phyloP scores from a whole-genome alignment of 108 stramenopile species.

The Pseudonitzschia multiseries region DNA sequence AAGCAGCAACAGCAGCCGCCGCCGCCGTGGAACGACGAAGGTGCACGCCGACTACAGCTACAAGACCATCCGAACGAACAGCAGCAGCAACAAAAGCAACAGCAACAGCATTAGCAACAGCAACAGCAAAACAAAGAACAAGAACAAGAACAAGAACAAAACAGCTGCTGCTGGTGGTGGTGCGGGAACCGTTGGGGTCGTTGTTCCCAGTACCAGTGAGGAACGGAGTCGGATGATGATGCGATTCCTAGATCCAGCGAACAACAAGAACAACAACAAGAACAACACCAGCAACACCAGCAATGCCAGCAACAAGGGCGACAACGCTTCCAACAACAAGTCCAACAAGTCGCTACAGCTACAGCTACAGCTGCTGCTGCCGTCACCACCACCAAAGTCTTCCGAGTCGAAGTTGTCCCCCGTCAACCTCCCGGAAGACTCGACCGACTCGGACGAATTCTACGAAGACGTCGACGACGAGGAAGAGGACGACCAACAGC shows the following conservation, averaged over 20 bases:
- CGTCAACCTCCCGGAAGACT: no score
- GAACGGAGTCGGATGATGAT: not conserved
- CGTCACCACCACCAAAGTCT: no score
- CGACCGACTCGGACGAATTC: no score
- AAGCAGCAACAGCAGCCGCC: no score
- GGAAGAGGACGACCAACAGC: no score
- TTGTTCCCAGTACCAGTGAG: not conserved
- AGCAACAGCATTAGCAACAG: not conserved
- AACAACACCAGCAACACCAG: not conserved
- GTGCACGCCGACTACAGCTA: no score
- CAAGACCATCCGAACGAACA: no score
- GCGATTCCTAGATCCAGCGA: not conserved
- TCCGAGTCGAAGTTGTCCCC: no score
- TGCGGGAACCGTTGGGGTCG: not conserved
- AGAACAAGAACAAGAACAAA: not conserved
- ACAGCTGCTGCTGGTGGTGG: not conserved
- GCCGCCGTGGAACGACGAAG: no score
- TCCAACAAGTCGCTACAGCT: no score
- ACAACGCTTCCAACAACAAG: not conserved
- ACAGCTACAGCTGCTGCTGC: no score
- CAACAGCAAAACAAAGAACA: not conserved
- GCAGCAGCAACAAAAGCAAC: not conserved
- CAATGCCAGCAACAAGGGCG: not conserved
- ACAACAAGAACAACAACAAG: not conserved
- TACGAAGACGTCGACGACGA: no score